Evolutionary conservation across 164 flowering plant species (phyloP).

Genomic region (Akebia trifoliata): DNA sequence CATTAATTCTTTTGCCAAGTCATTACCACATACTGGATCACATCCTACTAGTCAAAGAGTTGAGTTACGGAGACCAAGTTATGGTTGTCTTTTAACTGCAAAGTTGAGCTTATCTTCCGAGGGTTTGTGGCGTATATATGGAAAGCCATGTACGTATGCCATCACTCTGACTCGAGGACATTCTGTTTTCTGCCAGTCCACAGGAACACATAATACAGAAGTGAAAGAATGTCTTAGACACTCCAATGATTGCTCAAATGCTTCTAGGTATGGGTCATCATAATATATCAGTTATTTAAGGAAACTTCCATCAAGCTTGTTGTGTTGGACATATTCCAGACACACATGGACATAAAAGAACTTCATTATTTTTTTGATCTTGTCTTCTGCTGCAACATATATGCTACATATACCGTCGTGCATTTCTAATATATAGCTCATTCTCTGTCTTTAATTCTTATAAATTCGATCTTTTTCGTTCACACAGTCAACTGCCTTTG

Average conservation of each 20-base stretch:
- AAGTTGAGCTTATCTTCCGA: conserved; percentile 25
- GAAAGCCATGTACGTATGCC: conserved; percentile 24
- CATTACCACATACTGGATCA: conserved; percentile 26
- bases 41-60: conserved; percentile 23
- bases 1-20: conserved; percentile 33
- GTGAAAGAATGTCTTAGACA: conserved; percentile 36
- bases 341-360: background rate
- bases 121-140: conserved; percentile 18
- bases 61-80: conserved; percentile 28
- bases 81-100: conserved; percentile 23
- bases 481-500: no score
- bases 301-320: background rate
- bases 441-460: no score
- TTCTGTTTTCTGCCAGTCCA: conserved; percentile 41
- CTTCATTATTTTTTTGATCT: background rate
- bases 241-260: conserved; percentile 36
- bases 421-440: no score
- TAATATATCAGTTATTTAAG: background rate
- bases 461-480: no score
- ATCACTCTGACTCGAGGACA: conserved; percentile 23
- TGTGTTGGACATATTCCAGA: background rate
- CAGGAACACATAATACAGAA: conserved; percentile 41
- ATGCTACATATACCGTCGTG: no score
- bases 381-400: background rate
- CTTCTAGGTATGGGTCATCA: conserved; percentile 38